A percentile compares a stretch with the other conserved stretches of the same genome.
Conservation (phyloP, 2,329 filamentous ascomycete species). For the Diaporthe helianthi region DNA sequence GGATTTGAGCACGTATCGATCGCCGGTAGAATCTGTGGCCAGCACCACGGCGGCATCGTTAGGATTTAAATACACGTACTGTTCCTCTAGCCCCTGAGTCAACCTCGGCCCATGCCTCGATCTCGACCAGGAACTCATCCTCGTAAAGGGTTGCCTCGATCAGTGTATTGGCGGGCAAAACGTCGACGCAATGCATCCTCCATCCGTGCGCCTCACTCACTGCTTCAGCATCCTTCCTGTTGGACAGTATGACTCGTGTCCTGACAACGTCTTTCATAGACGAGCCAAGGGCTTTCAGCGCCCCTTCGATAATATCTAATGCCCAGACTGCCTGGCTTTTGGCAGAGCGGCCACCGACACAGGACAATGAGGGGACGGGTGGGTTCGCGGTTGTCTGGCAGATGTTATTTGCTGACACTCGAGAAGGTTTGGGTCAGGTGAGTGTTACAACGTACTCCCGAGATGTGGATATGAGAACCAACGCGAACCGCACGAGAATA, state of each 20-base stretch:
- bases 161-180: constrained; percentile 36
- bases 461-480: constrained; percentile 39
- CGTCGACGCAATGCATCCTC: constrained; percentile 39
- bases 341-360: constrained; percentile 38
- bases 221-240: constrained; percentile 39
- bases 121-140: constrained; percentile 36
- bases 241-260: constrained; percentile 40
- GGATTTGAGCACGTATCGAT: neutral
- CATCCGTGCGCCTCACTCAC: constrained; percentile 41
- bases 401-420: neutral
- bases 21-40: neutral
- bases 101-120: constrained; percentile 37
- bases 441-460: constrained; percentile 35
- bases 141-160: constrained; percentile 34
- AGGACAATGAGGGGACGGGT: constrained; percentile 27
- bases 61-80: constrained; percentile 11
- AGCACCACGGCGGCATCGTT: neutral
- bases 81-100: constrained; percentile 32
- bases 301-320: constrained; percentile 41
- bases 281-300: constrained; percentile 40
- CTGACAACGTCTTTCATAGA: constrained; percentile 40
- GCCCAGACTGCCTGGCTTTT: constrained; percentile 41
- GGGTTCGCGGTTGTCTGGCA: constrained; percentile 42
- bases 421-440: too few species aligned
- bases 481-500: constrained; percentile 43